Percentiles rank a stretch among this genome's conserved stretches.
Conservation (phyloP, 2,329 filamentous ascomycete genomes). For the Ilyonectria mors-panacis region DNA sequence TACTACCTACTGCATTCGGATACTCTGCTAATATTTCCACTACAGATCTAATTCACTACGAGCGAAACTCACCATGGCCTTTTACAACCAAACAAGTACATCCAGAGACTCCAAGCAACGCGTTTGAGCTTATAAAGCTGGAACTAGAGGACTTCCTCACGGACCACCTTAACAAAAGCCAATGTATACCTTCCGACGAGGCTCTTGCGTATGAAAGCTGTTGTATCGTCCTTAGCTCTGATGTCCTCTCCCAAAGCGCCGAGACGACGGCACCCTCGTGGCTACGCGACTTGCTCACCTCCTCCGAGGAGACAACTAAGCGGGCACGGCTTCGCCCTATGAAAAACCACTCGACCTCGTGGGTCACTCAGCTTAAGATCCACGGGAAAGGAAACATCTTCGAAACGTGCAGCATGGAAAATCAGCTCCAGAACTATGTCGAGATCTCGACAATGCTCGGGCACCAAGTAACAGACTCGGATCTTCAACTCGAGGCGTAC, state of each 20-base stretch:
- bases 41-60: conserved; percentile 56
- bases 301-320: conserved; percentile 28
- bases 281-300: conserved; percentile 45
- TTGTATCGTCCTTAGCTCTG: conserved; percentile 44
- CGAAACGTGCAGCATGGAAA: conserved; percentile 39
- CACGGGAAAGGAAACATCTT: conserved; percentile 43
- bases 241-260: conserved; percentile 24
- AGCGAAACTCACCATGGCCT: conserved; percentile 53
- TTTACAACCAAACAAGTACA: conserved; percentile 44
- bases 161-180: conserved; percentile 29
- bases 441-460: conserved; percentile 21
- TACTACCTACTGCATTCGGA: neutral
- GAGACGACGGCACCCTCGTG: conserved; percentile 29
- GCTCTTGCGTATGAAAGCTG: conserved; percentile 43
- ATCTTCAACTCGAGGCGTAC: conserved; percentile 39
- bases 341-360: conserved; percentile 30
- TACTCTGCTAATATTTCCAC: neutral
- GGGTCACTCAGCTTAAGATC: conserved; percentile 39
- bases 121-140: conserved; percentile 54
- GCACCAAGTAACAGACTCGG: conserved; percentile 22
- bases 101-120: conserved; percentile 40
- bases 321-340: conserved; percentile 39
- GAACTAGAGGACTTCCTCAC: conserved; percentile 47
- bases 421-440: conserved; percentile 18
- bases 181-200: conserved; percentile 30